Evolutionary conservation across 257 asterid species (phyloP).

Genomic region (Knoxia roxburghii): DNA sequence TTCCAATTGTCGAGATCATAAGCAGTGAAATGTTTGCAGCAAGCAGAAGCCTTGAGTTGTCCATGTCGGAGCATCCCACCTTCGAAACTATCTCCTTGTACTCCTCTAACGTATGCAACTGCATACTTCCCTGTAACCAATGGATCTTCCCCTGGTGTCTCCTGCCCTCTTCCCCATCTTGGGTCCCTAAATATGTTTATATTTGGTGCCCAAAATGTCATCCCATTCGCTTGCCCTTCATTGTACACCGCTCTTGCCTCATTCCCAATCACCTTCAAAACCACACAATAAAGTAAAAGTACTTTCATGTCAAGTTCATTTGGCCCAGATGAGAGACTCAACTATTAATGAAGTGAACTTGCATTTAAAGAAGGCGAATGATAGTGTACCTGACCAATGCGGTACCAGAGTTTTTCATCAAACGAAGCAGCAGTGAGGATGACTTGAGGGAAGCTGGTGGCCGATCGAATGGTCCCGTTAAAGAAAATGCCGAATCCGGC

Average conservation of each 20-base stretch:
- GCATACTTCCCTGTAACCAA: slow-evolving; percentile 47
- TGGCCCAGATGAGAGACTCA: no score
- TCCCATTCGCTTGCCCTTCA: slow-evolving; percentile 69
- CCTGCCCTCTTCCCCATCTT: slow-evolving; percentile 90
- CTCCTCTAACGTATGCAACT: slow-evolving; percentile 61
- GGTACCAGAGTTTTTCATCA: slow-evolving; percentile 72
- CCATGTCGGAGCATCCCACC: slow-evolving; percentile 40
- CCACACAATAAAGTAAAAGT: no score
- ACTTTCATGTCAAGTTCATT: no score
- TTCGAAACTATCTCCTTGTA: slow-evolving; percentile 56
- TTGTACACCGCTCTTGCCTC: slow-evolving; percentile 79
- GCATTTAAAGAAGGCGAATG: no score
- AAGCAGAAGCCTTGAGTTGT: slow-evolving; percentile 69
- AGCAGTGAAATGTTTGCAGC: slow-evolving; percentile 86
- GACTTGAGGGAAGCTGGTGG: slow-evolving; percentile 91
- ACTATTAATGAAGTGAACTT: no score
- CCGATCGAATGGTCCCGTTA: slow-evolving; percentile 41
- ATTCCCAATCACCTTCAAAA: slow-evolving; percentile 49
- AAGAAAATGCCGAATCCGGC: slow-evolving; percentile 59
- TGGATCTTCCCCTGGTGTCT: slow-evolving; percentile 90
- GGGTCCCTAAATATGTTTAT: slow-evolving; percentile 78
- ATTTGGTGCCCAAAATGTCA: slow-evolving; percentile 91
- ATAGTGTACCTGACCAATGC: slow-evolving; percentile 76
- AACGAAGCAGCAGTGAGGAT: slow-evolving; percentile 83
- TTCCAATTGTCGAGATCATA: slow-evolving; percentile 76